Evolutionary conservation across 768 basidiomycete species (phyloP).

Genomic region (Rhizopogon vinicolor): DNA sequence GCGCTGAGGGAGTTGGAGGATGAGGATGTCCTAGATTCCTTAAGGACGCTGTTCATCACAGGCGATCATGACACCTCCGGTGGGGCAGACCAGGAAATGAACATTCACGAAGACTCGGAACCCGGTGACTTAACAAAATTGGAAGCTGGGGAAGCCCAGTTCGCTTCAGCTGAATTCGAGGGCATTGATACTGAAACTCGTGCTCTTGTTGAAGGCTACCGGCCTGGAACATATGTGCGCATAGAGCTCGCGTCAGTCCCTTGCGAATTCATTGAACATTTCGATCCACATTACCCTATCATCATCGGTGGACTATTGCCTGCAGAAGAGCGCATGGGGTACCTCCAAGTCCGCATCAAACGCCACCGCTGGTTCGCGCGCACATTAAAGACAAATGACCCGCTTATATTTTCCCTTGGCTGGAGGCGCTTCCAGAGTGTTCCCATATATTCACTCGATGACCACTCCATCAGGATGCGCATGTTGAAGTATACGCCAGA

Average conservation of each 20-base stretch:
- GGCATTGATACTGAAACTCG: constrained; percentile 73
- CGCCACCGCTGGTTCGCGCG: constrained; percentile 90
- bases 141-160: constrained; percentile 22
- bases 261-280: constrained; percentile 88
- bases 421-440: constrained; percentile 96
- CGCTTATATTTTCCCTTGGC: constrained; percentile 93
- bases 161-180: constrained; percentile 63
- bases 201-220: constrained; percentile 83
- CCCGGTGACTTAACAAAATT: constrained; percentile 40
- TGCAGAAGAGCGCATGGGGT: constrained; percentile 90
- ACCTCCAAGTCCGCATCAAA: constrained; percentile 93
- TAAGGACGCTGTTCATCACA: constrained; percentile 89
- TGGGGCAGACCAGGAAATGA: constrained; percentile 33
- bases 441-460: constrained; percentile 95
- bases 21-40: constrained; percentile 79
- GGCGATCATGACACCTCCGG: constrained; percentile 40
- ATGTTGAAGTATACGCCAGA: constrained; percentile 99
- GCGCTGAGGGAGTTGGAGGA: constrained; percentile 75
- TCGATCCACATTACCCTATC: constrained; percentile 88
- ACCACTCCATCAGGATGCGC: constrained; percentile 97
- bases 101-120: constrained; percentile 34
- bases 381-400: constrained; percentile 96
- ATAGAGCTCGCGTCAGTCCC: constrained; percentile 84
- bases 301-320: constrained; percentile 88
- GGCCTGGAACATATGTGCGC: constrained; percentile 89